Evolutionary conservation across 208 protist genomes (phyloP).

Genomic region (Crithidia thermophila): DNA sequence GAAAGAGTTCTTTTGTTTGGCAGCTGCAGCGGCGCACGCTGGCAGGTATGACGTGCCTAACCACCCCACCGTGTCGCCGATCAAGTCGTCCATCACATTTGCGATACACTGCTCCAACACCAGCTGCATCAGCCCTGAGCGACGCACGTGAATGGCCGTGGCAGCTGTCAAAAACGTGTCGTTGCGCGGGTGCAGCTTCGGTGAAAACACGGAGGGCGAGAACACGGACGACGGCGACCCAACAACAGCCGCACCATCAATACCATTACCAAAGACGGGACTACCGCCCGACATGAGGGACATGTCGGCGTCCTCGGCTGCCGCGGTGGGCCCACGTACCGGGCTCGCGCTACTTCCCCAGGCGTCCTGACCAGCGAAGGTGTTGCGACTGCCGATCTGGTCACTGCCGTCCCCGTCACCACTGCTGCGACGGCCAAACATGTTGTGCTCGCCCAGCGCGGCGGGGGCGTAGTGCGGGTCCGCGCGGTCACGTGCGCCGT

Average conservation of each 20-base stretch:
- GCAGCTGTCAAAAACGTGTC: constrained; percentile 8
- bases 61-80: constrained; percentile 67
- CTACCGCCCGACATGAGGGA: no score
- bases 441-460: constrained; percentile 32
- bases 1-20: no score
- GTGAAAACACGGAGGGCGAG: constrained; percentile 6
- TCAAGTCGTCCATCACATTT: constrained; percentile 59
- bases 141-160: constrained; percentile 41
- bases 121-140: constrained; percentile 43
- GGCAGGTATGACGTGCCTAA: constrained; percentile 20
- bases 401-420: constrained; percentile 1
- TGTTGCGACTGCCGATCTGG: no score
- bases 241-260: neutral
- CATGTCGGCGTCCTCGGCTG: neutral
- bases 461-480: constrained; percentile 27
- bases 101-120: constrained; percentile 69
- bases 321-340: neutral
- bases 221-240: neutral
- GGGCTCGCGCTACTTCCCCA: neutral
- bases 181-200: constrained; percentile 2
- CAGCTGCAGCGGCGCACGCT: neutral
- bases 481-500: constrained; percentile 24
- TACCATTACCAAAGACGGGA: neutral
- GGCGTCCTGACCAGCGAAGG: no score
- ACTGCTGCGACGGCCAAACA: constrained; percentile 32